Evolutionary conservation across 2,329 filamentous ascomycete genomes (phyloP), one percentile per base, ranked within the genome.

Genomic region (Cytospora mali): DNA sequence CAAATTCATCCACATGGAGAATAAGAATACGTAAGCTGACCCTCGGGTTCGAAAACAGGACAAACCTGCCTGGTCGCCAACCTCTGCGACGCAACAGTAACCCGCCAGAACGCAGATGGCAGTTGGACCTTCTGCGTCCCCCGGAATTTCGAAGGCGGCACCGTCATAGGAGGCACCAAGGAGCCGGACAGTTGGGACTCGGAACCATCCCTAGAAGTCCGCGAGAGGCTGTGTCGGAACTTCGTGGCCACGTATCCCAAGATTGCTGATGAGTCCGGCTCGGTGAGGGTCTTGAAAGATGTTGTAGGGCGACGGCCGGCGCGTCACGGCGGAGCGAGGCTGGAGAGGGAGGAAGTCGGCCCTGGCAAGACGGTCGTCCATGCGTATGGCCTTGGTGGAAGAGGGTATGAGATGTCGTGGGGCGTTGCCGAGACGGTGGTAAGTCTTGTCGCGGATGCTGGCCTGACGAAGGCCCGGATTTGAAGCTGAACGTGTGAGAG

Each of bases 131-230:
- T 89, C 66, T 80, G 81, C 52, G 84, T 90, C 6, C 86, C 87
- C 0, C 80, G 88, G 2, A 82, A 81, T 10, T 82, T 86, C 28
- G 77, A 83, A 35, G 87, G 87, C 3, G 87, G 87, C 3, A 89
- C 87, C 0, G 77, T 90, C 46, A 82, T 90, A 23, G 88, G 87
- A 6, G 87, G 87, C 0, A 90, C 86, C 11, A 89, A 88, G 71
- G 82, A 89, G 69, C 78, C 80, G 1, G 74, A 82, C 61, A 77
- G 88, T 70, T 87, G 83, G 82, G 77, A 82, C 53, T 71, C 78
- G 0, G 73, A 77, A 21, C 81, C 85, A 1, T 82, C 78, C 0
- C 62, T 67, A 1, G 79, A 80, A 53, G 80, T 81, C 0, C 73
- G 85, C 21, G 71, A 75, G 42, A 70, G 68, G 29, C 71, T 89